Conservation (phyloP, 345 rosid species). For the Draba incana region DNA sequence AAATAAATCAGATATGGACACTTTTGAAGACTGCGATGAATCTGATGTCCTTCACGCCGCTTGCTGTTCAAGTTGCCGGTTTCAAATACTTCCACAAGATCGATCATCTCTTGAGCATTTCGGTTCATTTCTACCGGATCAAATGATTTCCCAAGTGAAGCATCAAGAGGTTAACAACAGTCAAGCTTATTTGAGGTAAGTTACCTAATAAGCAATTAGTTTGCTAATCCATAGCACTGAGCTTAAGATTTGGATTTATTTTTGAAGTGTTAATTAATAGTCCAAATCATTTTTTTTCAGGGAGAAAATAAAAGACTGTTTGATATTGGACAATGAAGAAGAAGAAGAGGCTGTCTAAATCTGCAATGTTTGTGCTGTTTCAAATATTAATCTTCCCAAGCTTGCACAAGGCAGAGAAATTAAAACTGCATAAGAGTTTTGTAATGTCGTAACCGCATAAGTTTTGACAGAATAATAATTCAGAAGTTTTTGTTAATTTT, state of each 20-base stretch:
- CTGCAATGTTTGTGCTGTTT: slow-evolving; percentile 15
- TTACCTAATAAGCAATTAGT: background rate
- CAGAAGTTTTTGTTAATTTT: too few species aligned
- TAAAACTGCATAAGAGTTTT: background rate
- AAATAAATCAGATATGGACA: slow-evolving; percentile 41
- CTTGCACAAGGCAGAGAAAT: background rate
- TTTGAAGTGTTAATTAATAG: background rate
- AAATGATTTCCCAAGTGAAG: slow-evolving; percentile 54
- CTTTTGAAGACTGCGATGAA: slow-evolving; percentile 25
- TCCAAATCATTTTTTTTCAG: slow-evolving; percentile 46
- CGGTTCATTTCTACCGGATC: slow-evolving; percentile 55
- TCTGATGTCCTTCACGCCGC: slow-evolving; percentile 49
- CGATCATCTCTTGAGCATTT: slow-evolving; percentile 57
- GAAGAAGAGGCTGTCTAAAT: slow-evolving; percentile 55
- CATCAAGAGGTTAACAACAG: slow-evolving; percentile 33
- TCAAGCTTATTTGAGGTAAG: slow-evolving; percentile 63
- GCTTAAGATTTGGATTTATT: background rate
- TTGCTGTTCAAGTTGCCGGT: slow-evolving; percentile 85
- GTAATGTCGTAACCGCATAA: too few species aligned
- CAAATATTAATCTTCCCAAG: background rate
- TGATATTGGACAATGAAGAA: slow-evolving; percentile 69
- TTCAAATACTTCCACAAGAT: slow-evolving; percentile 85
- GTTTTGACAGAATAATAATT: too few species aligned
- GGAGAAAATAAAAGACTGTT: slow-evolving; percentile 79
- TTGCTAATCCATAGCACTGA: slow-evolving; percentile 1